A percentile compares a stretch with the other conserved stretches of the same genome.
Evolutionary conservation across 2,329 filamentous ascomycete species (phyloP).

Genomic region (Curvularia sp.): DNA sequence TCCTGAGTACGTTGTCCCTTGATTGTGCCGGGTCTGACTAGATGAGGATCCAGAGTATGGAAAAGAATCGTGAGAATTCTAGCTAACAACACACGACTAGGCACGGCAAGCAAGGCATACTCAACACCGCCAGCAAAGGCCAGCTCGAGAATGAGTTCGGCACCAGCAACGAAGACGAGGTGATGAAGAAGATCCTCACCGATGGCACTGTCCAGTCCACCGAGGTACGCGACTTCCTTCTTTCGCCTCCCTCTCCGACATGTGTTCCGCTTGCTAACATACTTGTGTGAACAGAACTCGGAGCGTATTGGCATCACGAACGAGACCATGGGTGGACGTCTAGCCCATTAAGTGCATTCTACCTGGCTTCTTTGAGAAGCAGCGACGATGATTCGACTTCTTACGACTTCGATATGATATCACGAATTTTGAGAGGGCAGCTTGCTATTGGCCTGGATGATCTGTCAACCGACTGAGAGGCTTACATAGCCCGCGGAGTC

Average conservation of each 20-base stretch:
- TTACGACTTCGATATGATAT: constrained; percentile 30
- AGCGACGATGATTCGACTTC: constrained; percentile 11
- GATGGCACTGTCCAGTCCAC: constrained; percentile 62
- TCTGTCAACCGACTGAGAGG: constrained; percentile 17
- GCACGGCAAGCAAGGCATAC: constrained; percentile 82
- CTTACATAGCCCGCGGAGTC: constrained; percentile 27
- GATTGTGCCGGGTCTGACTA: neutral
- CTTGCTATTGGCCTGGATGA: constrained; percentile 10
- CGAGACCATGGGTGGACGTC: constrained; percentile 48
- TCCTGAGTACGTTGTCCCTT: constrained; percentile 72
- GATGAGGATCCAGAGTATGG: neutral
- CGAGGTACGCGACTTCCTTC: constrained; percentile 29
- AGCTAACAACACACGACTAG: constrained; percentile 55
- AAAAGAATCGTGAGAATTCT: neutral
- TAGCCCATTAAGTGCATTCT: constrained; percentile 39
- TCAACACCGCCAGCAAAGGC: constrained; percentile 77
- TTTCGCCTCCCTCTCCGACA: neutral
- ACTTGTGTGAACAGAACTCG: constrained; percentile 38
- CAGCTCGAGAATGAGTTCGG: constrained; percentile 87
- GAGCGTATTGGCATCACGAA: constrained; percentile 56
- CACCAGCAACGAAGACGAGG: constrained; percentile 78
- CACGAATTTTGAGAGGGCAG: constrained; percentile 20
- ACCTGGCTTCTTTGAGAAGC: constrained; percentile 1
- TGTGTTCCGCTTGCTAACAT: constrained; percentile 13
- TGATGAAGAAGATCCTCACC: constrained; percentile 81